These are phyloP conservation scores for Ceratocystis lukuohia DNA, from an alignment of 2,329 filamentous ascomycete genomes.

Conservation along the genomic window DNA sequence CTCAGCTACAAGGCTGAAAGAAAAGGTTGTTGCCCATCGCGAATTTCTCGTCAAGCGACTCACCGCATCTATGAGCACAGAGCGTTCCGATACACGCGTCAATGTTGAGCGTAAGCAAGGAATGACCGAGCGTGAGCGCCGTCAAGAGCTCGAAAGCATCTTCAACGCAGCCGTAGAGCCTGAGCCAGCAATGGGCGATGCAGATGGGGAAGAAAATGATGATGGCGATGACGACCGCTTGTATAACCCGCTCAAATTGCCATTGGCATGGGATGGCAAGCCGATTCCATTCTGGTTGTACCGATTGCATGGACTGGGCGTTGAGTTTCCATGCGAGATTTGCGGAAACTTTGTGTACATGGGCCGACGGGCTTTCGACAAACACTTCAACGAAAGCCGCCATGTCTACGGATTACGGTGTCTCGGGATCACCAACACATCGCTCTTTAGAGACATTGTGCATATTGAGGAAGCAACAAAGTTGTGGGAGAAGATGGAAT, in stretches of 20 bases:
- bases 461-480: conserved; percentile 77
- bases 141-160: conserved; percentile 82
- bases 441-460: conserved; percentile 86
- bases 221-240: conserved; percentile 74
- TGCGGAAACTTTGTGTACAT: conserved; percentile 99
- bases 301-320: conserved; percentile 85
- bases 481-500: conserved; percentile 86
- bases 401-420: conserved; percentile 92
- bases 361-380: conserved; percentile 89
- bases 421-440: conserved; percentile 81
- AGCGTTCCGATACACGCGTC: conserved; percentile 76
- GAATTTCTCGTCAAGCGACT: conserved; percentile 74
- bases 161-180: conserved; percentile 39
- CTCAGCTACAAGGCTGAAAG: conserved; percentile 54
- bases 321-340: conserved; percentile 90
- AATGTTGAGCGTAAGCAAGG: conserved; percentile 95
- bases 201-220: conserved; percentile 49
- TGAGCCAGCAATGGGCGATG: conserved; percentile 22
- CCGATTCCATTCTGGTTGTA: conserved; percentile 99
- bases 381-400: conserved; percentile 90
- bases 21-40: conserved; percentile 77
- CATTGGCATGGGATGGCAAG: conserved; percentile 95
- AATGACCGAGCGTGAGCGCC: conserved; percentile 92
- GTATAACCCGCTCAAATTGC: conserved; percentile 93
- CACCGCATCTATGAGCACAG: conserved; percentile 67